Conservation (phyloP, 768 basidiomycete genomes). For the Candolleomyces eurysporus region DNA sequence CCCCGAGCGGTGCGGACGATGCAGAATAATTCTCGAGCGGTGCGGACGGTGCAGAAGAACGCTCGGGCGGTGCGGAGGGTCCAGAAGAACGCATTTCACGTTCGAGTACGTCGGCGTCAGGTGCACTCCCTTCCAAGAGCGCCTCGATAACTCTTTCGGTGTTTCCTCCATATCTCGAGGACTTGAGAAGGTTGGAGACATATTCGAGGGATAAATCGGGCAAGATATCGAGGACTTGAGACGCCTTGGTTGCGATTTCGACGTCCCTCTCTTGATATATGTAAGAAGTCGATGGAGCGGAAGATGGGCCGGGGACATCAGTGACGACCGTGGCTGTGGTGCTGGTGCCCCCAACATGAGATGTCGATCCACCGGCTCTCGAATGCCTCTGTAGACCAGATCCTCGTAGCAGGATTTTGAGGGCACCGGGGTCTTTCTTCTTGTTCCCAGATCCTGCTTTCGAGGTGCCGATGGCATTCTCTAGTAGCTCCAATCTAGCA, state of each 20-base stretch:
- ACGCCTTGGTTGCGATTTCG: slow-evolving; percentile 55
- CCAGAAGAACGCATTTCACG: not conserved
- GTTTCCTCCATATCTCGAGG: slow-evolving; percentile 48
- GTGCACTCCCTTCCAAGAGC: slow-evolving; percentile 73
- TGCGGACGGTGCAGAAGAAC: not conserved
- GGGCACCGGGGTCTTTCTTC: slow-evolving; percentile 48
- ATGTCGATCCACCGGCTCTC: not conserved
- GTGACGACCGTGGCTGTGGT: not conserved
- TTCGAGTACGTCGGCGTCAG: slow-evolving; percentile 28
- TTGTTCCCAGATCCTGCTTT: slow-evolving; percentile 17
- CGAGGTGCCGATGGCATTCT: slow-evolving; percentile 45
- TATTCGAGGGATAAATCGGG: slow-evolving; percentile 59
- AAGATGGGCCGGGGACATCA: too few relatives aligned
- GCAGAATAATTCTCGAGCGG: not conserved
- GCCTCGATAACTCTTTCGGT: slow-evolving; percentile 67
- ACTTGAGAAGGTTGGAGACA: slow-evolving; percentile 53
- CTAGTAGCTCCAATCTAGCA: slow-evolving; percentile 55
- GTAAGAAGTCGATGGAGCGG: not conserved
- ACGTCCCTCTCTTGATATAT: slow-evolving; percentile 21
- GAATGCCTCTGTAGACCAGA: slow-evolving; percentile 36
- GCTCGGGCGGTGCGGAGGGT: not conserved
- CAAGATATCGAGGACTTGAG: slow-evolving; percentile 75
- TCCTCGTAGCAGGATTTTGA: slow-evolving; percentile 63
- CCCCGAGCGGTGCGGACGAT: not conserved
- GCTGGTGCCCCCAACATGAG: not conserved